phyloP scores from a whole-genome alignment of 306 rosid genomes.

The apple (Malus domestica) region DNA sequence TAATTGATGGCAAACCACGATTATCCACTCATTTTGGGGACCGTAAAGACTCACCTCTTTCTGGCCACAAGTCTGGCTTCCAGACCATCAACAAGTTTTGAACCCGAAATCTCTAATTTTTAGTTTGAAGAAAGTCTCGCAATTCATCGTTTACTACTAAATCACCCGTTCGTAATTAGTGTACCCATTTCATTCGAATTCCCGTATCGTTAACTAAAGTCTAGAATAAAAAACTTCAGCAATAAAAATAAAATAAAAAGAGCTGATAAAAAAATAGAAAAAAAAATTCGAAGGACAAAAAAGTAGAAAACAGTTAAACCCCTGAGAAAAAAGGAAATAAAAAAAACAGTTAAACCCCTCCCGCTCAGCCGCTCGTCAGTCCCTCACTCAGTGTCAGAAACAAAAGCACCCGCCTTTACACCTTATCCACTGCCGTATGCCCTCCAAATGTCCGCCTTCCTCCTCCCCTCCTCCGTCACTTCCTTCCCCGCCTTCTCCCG shows the following conservation, averaged over 20 bases:
- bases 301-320: neutral
- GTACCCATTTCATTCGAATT: too few species aligned
- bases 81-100: accelerated
- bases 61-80: too few species aligned
- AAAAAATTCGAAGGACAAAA: neutral
- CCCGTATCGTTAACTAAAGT: too few species aligned
- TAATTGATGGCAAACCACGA: accelerated
- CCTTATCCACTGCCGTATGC: slow-evolving; percentile 18
- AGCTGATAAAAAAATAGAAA: too few species aligned
- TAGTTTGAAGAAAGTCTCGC: too few species aligned
- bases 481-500: neutral
- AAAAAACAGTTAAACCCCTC: neutral
- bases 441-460: slow-evolving; percentile 17
- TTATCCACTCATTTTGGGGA: too few species aligned
- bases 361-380: neutral
- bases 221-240: too few species aligned
- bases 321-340: neutral
- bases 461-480: neutral
- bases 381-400: neutral
- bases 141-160: too few species aligned
- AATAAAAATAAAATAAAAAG: too few species aligned
- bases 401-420: neutral
- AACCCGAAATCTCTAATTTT: too few species aligned
- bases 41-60: too few species aligned
- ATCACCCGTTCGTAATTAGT: too few species aligned